A percentile compares a stretch with the other conserved stretches of the same genome.
These are phyloP conservation scores for Diaporthe citriasiana DNA, from an alignment of 2,329 filamentous ascomycete genomes.

Conservation along the genomic window DNA sequence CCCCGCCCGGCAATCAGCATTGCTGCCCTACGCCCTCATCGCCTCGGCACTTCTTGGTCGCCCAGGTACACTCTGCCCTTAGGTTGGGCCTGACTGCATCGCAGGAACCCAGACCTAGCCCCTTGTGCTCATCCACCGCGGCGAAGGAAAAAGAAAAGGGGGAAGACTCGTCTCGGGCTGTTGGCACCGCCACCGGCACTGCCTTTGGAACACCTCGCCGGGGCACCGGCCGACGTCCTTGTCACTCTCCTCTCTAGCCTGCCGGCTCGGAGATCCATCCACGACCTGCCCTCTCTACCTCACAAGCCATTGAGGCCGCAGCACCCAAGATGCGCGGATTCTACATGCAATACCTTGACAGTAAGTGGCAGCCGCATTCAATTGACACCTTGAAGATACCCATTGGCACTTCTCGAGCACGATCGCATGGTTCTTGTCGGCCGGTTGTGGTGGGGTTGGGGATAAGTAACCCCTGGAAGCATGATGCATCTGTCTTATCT, in stretches of 20 bases:
- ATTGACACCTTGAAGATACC: slow-evolving; percentile 42
- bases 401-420: slow-evolving; percentile 31
- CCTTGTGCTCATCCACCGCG: slow-evolving; percentile 48
- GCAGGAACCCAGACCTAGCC: slow-evolving; percentile 51
- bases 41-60: slow-evolving; percentile 41
- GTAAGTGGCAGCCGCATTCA: slow-evolving; percentile 66
- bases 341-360: slow-evolving; percentile 81
- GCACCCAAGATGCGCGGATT: slow-evolving; percentile 71
- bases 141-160: neutral
- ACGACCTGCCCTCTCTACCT: slow-evolving; percentile 18
- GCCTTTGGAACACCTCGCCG: slow-evolving; percentile 39
- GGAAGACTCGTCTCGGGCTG: slow-evolving; percentile 42
- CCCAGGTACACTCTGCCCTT: slow-evolving; percentile 50
- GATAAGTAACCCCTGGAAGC: slow-evolving; percentile 31
- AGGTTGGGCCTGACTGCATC: slow-evolving; percentile 71
- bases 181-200: slow-evolving; percentile 44
- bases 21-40: slow-evolving; percentile 50
- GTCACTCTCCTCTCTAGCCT: slow-evolving; percentile 44
- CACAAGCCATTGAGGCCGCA: slow-evolving; percentile 44
- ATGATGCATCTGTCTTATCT: slow-evolving; percentile 39
- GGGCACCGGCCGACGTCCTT: slow-evolving; percentile 42
- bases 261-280: slow-evolving; percentile 46
- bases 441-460: slow-evolving; percentile 23
- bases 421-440: neutral
- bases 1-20: slow-evolving; percentile 43